Base-by-base conservation (phyloP, 2,329 filamentous ascomycete genomes). In the Ceratocystiopsis minuta region DNA sequence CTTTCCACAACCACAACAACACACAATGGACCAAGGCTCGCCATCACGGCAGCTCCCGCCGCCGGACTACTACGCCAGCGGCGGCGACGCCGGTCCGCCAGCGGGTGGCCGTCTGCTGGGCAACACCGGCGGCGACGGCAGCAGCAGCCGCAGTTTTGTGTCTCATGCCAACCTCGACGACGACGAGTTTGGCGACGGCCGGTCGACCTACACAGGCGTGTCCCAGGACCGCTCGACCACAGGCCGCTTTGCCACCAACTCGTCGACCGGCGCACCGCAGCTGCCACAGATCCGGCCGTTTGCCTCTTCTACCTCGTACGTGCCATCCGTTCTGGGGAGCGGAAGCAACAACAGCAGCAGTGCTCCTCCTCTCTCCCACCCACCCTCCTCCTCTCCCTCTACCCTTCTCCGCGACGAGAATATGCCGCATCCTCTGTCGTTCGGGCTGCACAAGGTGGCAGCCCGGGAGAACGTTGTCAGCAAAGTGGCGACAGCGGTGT, bases 51-150 rank as follows among this genome's bases (percentile, higher is more conserved):
- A 28, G 24, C 24, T 28, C 6, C 24, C 24, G 24, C 24, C 73
- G 37, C 51, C 54, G 31, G 69, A 72, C 48, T 78, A 78, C 52
- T 62, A 28, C 11, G 24, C 24, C 7, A 10, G 2, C 24, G 24
- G 24, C 24, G 24, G 24, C 24, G 9, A 28, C 11, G 24, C 24
- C 2, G 24, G 24, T 2, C 24, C 24, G 24, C 9, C 64, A 37
- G 65, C 72, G 32, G 69, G 66, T 46, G 66, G 78, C 42, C 66
- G 75, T 51, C 60, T 79, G 51, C 60, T 79, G 59, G 78, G 73
- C 41, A 76, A 72, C 7, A 64, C 74, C 55, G 74, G 78, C 52
- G 72, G 40, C 24, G 24, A 28, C 24, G 9, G 24, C 7, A 10
- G 6, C 24, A 28, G 24, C 24, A 28, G 6, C 9, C 24, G 9